These are phyloP conservation scores for Diutina pseudorugosa DNA, from an alignment of 1,139 yeast genomes.

Conservation along the genomic window DNA sequence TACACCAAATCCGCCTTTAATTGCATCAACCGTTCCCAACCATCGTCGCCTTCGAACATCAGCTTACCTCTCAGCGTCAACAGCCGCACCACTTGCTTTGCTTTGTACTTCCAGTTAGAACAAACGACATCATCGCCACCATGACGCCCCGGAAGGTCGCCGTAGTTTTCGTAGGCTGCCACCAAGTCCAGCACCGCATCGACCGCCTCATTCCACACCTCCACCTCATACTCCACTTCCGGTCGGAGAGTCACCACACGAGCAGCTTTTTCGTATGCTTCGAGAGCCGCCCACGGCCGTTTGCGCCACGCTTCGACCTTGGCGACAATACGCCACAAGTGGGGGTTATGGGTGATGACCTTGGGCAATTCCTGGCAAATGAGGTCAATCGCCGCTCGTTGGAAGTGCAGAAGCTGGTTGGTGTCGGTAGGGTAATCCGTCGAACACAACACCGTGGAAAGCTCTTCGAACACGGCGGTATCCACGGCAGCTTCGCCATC, in stretches of 20 bases:
- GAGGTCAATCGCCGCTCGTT: constrained; percentile 55
- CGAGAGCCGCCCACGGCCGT: constrained; percentile 80
- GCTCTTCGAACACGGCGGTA: constrained; percentile 60
- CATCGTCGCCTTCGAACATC: constrained; percentile 71
- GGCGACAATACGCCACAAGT: constrained; percentile 78
- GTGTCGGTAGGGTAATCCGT: constrained; percentile 20
- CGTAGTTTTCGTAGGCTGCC: constrained; percentile 80
- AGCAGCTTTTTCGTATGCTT: constrained; percentile 78
- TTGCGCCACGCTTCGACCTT: constrained; percentile 80
- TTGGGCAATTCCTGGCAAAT: constrained; percentile 55
- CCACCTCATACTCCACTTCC: constrained; percentile 49
- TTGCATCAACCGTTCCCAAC: constrained; percentile 55
- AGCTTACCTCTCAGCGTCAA: constrained; percentile 70
- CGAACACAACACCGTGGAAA: constrained; percentile 54
- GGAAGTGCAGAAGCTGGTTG: constrained; percentile 42
- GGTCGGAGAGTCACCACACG: constrained; percentile 59
- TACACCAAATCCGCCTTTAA: neutral
- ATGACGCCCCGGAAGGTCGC: constrained; percentile 76
- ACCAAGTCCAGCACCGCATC: constrained; percentile 70
- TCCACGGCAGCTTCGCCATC: constrained; percentile 63
- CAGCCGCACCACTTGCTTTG: constrained; percentile 59
- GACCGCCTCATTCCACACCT: constrained; percentile 68
- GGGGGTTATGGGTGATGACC: constrained; percentile 56
- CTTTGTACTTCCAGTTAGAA: constrained; percentile 84
- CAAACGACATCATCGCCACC: constrained; percentile 80